Conservation (phyloP, 768 basidiomycete genomes). For the Tylopilus vinaceipallidus region DNA sequence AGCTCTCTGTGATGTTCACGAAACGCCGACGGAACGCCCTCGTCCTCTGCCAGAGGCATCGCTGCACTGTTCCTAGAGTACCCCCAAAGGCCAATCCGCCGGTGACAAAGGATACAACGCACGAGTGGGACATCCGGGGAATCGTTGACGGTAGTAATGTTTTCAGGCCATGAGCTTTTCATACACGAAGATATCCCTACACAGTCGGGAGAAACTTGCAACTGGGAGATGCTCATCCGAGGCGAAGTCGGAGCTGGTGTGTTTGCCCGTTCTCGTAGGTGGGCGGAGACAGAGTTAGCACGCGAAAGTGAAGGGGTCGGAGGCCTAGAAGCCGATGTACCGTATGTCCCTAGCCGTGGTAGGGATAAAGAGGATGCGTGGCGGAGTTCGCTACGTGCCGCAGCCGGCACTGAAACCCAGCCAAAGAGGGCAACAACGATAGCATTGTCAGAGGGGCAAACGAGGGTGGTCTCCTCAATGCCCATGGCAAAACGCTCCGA, state of each 20-base stretch:
- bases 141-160: background rate
- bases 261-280: conserved; percentile 15
- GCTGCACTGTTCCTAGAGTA: conserved; percentile 41
- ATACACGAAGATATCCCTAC: conserved; percentile 1
- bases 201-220: conserved; percentile 16
- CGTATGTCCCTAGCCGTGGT: conserved; percentile 27
- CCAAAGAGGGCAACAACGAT: conserved; percentile 48
- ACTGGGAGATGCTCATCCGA: conserved; percentile 21
- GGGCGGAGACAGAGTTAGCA: conserved; percentile 31
- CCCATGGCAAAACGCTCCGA: conserved; percentile 26
- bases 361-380: conserved; percentile 19
- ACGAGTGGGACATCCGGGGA: conserved; percentile 51
- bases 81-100: conserved; percentile 79
- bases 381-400: conserved; percentile 12
- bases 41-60: conserved; percentile 6
- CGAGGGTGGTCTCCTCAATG: conserved; percentile 6
- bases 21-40: conserved; percentile 20
- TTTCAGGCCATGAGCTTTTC: conserved; percentile 6
- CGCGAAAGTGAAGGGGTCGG: conserved; percentile 33
- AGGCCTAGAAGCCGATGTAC: conserved; percentile 29
- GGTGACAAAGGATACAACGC: conserved; percentile 68
- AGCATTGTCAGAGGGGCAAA: conserved; percentile 38
- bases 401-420: conserved; percentile 40
- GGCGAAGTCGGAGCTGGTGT: conserved; percentile 22
- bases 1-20: conserved; percentile 45